Conservation (phyloP, 306 rosid genomes). For the Astragalus glycyphyllos region DNA sequence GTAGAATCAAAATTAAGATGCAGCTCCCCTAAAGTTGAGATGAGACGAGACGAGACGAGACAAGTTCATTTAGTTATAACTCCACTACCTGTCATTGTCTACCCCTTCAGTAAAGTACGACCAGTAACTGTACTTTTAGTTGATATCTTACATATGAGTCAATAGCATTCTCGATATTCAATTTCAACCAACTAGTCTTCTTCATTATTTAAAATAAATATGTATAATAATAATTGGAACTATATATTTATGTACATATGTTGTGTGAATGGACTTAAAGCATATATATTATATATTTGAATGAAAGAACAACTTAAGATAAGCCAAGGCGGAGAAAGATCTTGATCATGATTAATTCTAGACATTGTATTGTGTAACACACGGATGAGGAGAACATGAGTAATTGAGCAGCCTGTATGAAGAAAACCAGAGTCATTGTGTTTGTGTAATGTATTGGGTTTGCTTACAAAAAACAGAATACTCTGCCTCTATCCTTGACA, state of each 20-base stretch:
- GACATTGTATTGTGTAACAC: not conserved
- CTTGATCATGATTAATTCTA: not conserved
- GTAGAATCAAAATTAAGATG: constrained; percentile 8
- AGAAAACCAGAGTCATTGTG: not conserved
- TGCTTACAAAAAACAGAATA: no score
- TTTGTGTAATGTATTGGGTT: no score
- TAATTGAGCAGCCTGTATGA: not conserved
- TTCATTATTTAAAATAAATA: not conserved
- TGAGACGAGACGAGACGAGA: no score
- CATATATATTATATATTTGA: no score
- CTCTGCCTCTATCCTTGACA: no score
- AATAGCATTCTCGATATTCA: not conserved
- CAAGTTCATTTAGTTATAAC: constrained; percentile 38
- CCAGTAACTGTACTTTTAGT: no score
- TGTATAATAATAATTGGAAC: no score
- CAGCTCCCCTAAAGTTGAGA: constrained; percentile 2
- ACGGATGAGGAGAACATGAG: no score
- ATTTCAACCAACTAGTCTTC: not conserved
- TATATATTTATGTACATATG: no score
- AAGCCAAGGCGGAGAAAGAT: constrained; percentile 3
- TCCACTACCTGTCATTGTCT: constrained; percentile 42
- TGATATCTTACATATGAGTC: constrained; percentile 13
- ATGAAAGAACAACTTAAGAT: no score
- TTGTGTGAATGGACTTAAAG: no score
- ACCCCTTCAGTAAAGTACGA: constrained; percentile 41